Percentiles rank a stretch among this genome's conserved stretches.
Conservation (phyloP, 192 early-diverging fungal species). For the Backusella australiensis region DNA sequence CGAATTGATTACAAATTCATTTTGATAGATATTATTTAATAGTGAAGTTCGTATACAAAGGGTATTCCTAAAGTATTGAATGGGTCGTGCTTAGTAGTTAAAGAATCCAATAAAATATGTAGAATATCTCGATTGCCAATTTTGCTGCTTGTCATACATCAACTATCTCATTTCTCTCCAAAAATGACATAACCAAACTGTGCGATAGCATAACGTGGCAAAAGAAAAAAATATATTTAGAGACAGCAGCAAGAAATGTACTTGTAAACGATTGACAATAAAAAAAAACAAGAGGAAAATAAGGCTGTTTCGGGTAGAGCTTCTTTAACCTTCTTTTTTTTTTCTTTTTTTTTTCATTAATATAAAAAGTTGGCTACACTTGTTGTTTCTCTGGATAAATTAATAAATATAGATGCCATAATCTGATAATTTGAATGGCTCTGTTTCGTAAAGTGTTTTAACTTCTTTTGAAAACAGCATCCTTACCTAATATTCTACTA, state of each 20-base stretch:
- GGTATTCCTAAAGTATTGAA: not conserved
- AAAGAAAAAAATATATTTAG: not conserved
- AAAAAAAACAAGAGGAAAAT: not conserved
- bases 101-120: not conserved
- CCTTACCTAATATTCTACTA: not conserved
- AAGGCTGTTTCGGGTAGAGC: not conserved
- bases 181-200: not conserved
- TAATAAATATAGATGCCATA: not conserved
- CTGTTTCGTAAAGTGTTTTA: not conserved
- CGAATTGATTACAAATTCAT: not conserved
- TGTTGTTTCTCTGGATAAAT: not conserved
- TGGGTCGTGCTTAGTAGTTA: not conserved
- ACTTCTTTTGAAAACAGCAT: not conserved
- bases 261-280: not conserved
- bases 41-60: not conserved
- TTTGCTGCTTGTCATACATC: not conserved
- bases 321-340: not conserved
- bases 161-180: not conserved
- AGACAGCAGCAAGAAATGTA: not conserved
- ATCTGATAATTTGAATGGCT: not conserved
- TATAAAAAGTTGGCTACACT: not conserved
- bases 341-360: not conserved
- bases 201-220: not conserved
- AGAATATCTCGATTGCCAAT: not conserved
- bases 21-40: not conserved